phyloP scores from a whole-genome alignment of 257 asterid species.

The Anisodus tanguticus region DNA sequence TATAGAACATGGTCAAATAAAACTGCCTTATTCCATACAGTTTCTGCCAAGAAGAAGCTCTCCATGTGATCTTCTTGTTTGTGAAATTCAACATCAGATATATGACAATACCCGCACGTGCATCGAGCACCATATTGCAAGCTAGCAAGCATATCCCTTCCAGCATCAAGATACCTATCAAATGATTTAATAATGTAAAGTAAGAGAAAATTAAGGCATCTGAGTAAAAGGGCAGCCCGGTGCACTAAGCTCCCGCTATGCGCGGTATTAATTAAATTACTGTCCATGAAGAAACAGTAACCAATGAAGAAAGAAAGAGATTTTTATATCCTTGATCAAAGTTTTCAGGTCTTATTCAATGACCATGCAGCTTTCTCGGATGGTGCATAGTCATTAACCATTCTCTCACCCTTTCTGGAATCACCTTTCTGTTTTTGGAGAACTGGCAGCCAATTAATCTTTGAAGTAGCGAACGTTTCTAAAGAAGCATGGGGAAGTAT shows the following conservation, averaged over 20 bases:
- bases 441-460: not conserved
- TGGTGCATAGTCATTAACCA: not conserved
- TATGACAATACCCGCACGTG: slow-evolving; percentile 96
- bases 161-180: slow-evolving; percentile 86
- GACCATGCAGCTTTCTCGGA: slow-evolving; percentile 10
- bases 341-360: not conserved
- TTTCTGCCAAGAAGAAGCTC: slow-evolving; percentile 98
- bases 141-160: slow-evolving; percentile 96
- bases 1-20: not conserved
- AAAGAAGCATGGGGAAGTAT: not conserved
- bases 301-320: slow-evolving; percentile 21
- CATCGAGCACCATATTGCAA: slow-evolving; percentile 94
- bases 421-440: not conserved
- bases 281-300: not conserved
- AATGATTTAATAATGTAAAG: slow-evolving; percentile 17
- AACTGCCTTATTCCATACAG: slow-evolving; percentile 55
- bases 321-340: not conserved
- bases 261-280: not conserved
- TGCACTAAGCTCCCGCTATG: too few species aligned
- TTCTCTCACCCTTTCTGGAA: slow-evolving; percentile 16
- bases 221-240: too few species aligned
- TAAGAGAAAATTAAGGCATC: slow-evolving; percentile 10
- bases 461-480: not conserved
- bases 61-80: slow-evolving; percentile 98
- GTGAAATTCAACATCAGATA: slow-evolving; percentile 93